Evolutionary conservation across 2,329 filamentous ascomycete genomes (phyloP).

Genomic region (Botrytis fragariae): DNA sequence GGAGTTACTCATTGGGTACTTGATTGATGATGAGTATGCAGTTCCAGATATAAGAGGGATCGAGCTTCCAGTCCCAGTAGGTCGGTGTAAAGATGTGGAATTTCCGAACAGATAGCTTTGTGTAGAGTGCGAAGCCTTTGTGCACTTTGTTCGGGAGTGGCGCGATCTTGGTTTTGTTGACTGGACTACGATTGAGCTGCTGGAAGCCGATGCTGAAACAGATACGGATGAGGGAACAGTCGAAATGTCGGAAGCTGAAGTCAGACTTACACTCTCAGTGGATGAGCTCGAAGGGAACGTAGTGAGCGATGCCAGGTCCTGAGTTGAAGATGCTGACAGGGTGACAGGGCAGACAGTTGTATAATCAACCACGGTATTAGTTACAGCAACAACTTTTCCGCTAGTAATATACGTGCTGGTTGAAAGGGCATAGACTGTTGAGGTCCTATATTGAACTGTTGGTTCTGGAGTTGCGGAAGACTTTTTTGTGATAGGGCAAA

Average conservation of each 20-base stretch:
- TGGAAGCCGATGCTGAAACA: background rate
- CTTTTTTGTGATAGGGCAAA: background rate
- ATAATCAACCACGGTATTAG: background rate
- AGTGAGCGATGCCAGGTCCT: background rate
- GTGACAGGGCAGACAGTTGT: background rate
- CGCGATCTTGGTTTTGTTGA: background rate
- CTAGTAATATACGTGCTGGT: background rate
- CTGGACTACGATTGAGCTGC: background rate
- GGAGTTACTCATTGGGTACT: background rate
- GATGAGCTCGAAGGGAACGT: background rate
- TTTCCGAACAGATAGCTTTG: background rate
- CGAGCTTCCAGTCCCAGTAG: background rate
- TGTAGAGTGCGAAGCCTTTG: background rate
- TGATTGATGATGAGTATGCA: background rate
- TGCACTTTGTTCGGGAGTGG: background rate
- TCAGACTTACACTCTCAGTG: background rate
- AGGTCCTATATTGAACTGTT: slow-evolving; percentile 1
- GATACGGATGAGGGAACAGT: background rate
- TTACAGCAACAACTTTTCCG: background rate
- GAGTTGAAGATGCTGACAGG: background rate
- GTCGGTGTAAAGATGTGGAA: background rate
- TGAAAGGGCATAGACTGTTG: background rate
- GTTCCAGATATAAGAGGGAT: background rate
- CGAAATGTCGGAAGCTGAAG: background rate
- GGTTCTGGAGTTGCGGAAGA: background rate